Conservation (phyloP, 129 eudicot genomes). For the Artemisia tridentata region DNA sequence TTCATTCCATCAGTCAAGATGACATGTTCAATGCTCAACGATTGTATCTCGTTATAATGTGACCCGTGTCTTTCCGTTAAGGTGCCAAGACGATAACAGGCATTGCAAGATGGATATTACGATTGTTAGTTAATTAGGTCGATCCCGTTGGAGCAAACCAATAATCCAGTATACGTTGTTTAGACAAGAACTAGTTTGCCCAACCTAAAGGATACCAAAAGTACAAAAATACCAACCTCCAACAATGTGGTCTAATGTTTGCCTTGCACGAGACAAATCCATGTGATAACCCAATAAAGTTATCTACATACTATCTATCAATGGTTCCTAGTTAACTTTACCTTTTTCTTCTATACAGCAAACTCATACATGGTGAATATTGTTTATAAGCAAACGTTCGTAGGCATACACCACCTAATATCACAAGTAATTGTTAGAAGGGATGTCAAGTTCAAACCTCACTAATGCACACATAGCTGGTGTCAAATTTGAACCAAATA, state of each 20-base stretch:
- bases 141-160: not conserved
- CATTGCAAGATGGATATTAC: not conserved
- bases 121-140: not conserved
- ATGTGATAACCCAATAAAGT: not conserved
- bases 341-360: too few relatives aligned
- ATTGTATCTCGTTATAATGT: not conserved
- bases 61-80: not conserved
- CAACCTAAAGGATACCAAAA: not conserved
- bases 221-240: constrained; percentile 15
- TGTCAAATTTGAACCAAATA: too few relatives aligned
- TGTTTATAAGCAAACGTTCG: too few relatives aligned
- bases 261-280: constrained; percentile 11
- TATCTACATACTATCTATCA: not conserved
- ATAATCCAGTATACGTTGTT: not conserved
- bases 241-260: constrained; percentile 19
- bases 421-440: too few relatives aligned
- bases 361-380: too few relatives aligned
- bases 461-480: too few relatives aligned
- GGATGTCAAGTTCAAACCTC: too few relatives aligned
- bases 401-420: too few relatives aligned
- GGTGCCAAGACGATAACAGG: too few relatives aligned
- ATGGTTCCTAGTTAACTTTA: too few relatives aligned
- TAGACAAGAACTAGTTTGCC: not conserved
- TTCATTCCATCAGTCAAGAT: not conserved
- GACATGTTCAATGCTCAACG: not conserved